These are phyloP conservation scores for Excoecaria agallocha DNA, from an alignment of 345 rosid genomes.

Conservation along the genomic window DNA sequence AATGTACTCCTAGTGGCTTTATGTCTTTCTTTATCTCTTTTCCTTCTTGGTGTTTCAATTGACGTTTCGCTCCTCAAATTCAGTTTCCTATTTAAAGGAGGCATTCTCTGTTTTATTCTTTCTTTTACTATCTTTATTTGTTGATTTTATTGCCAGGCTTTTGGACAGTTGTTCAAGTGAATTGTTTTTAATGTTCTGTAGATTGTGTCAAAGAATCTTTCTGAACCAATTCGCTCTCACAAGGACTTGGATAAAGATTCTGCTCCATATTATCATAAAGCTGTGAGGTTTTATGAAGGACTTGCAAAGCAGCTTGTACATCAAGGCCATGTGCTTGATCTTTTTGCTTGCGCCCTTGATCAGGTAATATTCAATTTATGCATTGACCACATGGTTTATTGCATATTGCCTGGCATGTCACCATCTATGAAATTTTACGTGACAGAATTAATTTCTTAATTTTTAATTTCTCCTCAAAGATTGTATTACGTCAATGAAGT, in stretches of 20 bases:
- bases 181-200: conserved; percentile 22
- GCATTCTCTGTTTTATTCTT: neutral
- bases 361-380: conserved; percentile 46
- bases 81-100: neutral
- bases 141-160: neutral
- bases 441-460: neutral
- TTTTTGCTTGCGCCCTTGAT: conserved; percentile 92
- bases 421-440: neutral
- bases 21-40: neutral
- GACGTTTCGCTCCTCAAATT: neutral
- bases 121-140: neutral
- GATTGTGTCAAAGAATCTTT: conserved; percentile 82
- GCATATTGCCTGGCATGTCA: neutral
- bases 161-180: neutral
- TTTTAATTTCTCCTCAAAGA: neutral
- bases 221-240: conserved; percentile 95
- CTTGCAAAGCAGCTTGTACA: conserved; percentile 93
- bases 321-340: conserved; percentile 96
- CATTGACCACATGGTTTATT: neutral
- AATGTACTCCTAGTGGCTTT: neutral
- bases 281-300: conserved; percentile 71
- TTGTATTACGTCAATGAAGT: neutral
- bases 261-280: conserved; percentile 68
- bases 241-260: conserved; percentile 90
- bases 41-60: neutral